phyloP scores from a whole-genome alignment of 352 stramenopile genomes.

The Phytophthora macrochlamydospora region DNA sequence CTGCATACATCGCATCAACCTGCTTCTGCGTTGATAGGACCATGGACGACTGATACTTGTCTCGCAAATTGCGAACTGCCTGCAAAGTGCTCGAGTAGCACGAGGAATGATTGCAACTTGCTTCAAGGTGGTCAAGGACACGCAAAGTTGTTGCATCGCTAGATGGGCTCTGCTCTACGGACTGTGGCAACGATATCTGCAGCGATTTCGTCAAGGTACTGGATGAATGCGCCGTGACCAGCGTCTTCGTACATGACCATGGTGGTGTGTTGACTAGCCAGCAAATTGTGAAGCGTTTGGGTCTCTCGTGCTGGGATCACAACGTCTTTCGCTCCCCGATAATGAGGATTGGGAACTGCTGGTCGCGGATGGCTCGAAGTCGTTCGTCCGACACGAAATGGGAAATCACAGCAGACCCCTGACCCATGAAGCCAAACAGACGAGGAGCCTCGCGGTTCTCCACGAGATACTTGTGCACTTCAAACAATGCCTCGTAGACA shows the following conservation, averaged over 20 bases:
- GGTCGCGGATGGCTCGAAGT: conserved; percentile 41
- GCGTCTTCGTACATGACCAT: conserved; percentile 46
- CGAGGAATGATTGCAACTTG: conserved; percentile 3
- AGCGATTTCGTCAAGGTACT: conserved; percentile 49
- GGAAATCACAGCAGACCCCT: conserved; percentile 36
- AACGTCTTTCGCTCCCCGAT: conserved; percentile 38
- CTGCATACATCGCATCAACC: conserved; percentile 55
- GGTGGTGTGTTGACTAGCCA: conserved; percentile 34
- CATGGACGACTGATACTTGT: conserved; percentile 17
- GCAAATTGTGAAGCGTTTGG: conserved; percentile 29
- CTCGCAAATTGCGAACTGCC: conserved; percentile 24
- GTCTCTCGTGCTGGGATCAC: conserved; percentile 35
- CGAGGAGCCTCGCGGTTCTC: conserved; percentile 31
- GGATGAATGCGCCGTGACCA: conserved; percentile 47
- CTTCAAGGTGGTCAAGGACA: neutral
- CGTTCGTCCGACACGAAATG: conserved; percentile 48
- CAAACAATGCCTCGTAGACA: conserved; percentile 36
- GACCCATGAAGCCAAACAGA: conserved; percentile 39
- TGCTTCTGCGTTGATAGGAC: conserved; percentile 47
- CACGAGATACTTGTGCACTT: conserved; percentile 41
- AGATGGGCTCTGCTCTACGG: conserved; percentile 9
- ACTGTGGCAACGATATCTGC: conserved; percentile 38
- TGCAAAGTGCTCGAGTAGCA: conserved; percentile 1
- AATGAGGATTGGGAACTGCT: conserved; percentile 40
- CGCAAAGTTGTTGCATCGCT: neutral